Evolutionary conservation across 805 yeast genomes (phyloP), one percentile per base, ranked within the genome.

Genomic region (Hanseniaspora lachancei): DNA sequence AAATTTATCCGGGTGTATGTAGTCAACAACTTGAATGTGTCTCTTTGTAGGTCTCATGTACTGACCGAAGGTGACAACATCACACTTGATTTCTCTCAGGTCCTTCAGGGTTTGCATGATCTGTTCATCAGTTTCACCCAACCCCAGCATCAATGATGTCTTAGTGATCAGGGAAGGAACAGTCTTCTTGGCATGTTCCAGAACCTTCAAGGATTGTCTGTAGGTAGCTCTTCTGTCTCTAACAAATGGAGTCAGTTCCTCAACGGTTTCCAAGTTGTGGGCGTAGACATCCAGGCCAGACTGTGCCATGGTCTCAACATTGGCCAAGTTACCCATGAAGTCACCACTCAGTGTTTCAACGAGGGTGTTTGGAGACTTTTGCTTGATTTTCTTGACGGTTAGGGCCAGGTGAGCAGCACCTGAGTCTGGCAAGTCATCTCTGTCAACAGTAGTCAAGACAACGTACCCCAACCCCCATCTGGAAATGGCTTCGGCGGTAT

Each of bases 381-480:
- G 74, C 67, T 93, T 93, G 62, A 93, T 91, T 64, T 78, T 80
- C 62, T 70, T 71, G 15, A 93, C 96, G 0, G 99, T 91, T 64
- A 85, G 84, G 0, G 95, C 84, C 64, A 93, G 78, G 70, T 93
- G 98, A 58, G 80, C 74, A 3, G 97, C 82, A 44, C 99, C 98
- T 58, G 97, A 97, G 65, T 93, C 98, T 0, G 76, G 62, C 62
- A 93, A 74, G 69, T 93, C 98, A 68, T 93, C 99, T 71, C 98
- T 79, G 68, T 93, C 99, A 20, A 93, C 98, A 1, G 98, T 89
- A 18, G 99, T 93, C 60, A 93, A 74, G 21, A 93, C 99, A 10
- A 93, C 97, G 67, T 93, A 93, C 29, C 99, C 99, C 60, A 93
- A 77, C 0, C 97, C 97, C 98, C 98, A 93, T 70, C 96, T 81